Evolutionary conservation across 2,329 filamentous ascomycete species (phyloP).

Genomic region (Verticillium longisporum): DNA sequence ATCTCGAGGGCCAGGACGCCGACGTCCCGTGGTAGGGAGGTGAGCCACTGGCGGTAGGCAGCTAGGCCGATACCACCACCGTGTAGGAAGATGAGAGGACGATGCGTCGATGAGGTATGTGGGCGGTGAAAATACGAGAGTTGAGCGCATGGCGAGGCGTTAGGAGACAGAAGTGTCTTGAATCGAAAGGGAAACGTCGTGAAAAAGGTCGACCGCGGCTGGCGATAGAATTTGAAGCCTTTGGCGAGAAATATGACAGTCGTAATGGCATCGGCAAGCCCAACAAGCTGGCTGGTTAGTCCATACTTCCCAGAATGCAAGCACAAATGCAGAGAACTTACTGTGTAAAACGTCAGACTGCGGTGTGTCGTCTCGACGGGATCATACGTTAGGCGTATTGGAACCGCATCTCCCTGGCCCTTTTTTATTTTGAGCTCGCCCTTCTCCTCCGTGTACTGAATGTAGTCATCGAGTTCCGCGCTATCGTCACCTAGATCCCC

Average conservation of each 20-base stretch:
- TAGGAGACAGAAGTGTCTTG: constrained; percentile 36
- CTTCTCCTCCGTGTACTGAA: constrained; percentile 45
- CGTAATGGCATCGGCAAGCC: constrained; percentile 41
- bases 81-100: constrained; percentile 62
- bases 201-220: constrained; percentile 25
- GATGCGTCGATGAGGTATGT: constrained; percentile 49
- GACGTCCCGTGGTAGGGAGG: constrained; percentile 35
- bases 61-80: constrained; percentile 64
- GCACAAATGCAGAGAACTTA: constrained; percentile 32
- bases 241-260: constrained; percentile 35
- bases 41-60: constrained; percentile 54
- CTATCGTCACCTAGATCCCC: constrained; percentile 29
- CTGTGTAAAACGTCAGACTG: constrained; percentile 57
- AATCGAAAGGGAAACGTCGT: constrained; percentile 53
- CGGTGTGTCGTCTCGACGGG: constrained; percentile 53
- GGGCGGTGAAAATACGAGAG: constrained; percentile 61
- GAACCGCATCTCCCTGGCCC: constrained; percentile 49
- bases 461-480: constrained; percentile 35
- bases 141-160: constrained; percentile 38
- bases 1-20: constrained; percentile 61
- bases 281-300: constrained; percentile 5
- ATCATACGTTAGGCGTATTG: constrained; percentile 61
- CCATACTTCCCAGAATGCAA: not conserved
- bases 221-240: constrained; percentile 44
- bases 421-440: constrained; percentile 42